These are phyloP conservation scores for Podaxis sp. DNA, from an alignment of 768 basidiomycete genomes.

Conservation along the genomic window DNA sequence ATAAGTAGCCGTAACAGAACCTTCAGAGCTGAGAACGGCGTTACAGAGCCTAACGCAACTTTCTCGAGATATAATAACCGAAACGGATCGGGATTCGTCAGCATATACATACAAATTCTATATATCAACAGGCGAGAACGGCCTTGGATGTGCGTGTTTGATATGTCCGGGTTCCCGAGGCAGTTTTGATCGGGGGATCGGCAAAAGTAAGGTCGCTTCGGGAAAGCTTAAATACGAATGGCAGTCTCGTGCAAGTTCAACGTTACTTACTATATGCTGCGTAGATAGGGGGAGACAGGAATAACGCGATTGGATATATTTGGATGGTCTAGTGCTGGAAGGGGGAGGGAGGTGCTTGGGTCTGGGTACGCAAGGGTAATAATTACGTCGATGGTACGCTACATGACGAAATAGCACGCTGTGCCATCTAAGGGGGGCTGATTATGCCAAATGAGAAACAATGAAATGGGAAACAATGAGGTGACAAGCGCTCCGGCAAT, in stretches of 20 bases:
- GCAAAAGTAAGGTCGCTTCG: not conserved
- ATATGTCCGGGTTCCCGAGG: not conserved
- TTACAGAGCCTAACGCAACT: not conserved
- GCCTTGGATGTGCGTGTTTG: not conserved
- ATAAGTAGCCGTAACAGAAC: not conserved
- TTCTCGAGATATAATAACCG: not conserved
- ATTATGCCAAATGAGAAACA: not conserved
- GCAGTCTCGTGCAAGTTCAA: not conserved
- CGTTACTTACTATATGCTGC: not conserved
- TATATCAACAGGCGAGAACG: not conserved
- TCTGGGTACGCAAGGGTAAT: not conserved
- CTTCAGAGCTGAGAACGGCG: not conserved
- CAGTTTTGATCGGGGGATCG: conserved; percentile 1
- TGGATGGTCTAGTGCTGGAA: not conserved
- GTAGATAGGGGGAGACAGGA: not conserved
- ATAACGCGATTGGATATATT: not conserved
- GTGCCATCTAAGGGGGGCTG: not conserved
- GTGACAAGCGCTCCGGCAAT: not conserved
- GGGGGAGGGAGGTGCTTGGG: not conserved
- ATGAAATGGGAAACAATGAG: not conserved
- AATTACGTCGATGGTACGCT: not conserved
- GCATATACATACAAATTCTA: not conserved
- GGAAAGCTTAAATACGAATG: not conserved
- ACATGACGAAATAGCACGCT: not conserved
- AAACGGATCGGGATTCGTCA: not conserved